A percentile compares a stretch with the other conserved stretches of the same genome.
Conservation (phyloP, 148 eudicot species). For the Persicaria maculosa region DNA sequence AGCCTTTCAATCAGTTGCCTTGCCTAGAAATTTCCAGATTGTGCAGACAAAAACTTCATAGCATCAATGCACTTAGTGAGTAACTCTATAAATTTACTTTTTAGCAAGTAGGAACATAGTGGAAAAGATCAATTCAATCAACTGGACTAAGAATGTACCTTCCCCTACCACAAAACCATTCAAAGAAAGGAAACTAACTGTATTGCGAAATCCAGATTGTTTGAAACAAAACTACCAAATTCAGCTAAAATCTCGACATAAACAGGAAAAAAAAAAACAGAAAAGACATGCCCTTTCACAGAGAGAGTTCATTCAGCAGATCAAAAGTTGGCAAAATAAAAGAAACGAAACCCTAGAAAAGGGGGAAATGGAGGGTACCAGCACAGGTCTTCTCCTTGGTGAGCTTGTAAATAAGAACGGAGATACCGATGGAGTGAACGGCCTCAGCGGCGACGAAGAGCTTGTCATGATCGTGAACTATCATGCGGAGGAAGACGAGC, state of each 20-base stretch:
- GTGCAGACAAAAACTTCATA: not conserved
- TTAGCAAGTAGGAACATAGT: not conserved
- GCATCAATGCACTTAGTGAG: not conserved
- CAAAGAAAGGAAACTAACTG: not conserved
- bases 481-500: conserved; percentile 35
- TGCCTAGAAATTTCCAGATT: not conserved
- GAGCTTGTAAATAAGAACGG: conserved; percentile 50
- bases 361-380: conserved; percentile 21
- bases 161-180: not conserved
- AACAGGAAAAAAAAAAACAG: not conserved
- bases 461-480: conserved; percentile 53
- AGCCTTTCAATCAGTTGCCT: not conserved
- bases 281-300: not conserved
- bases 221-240: not conserved
- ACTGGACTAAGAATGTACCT: not conserved
- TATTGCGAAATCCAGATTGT: not conserved
- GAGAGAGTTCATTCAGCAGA: not conserved
- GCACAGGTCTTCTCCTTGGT: conserved; percentile 56
- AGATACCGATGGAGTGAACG: conserved; percentile 57
- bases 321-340: not conserved
- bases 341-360: not conserved
- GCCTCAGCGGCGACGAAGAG: conserved; percentile 60
- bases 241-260: not conserved
- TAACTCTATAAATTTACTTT: not conserved
- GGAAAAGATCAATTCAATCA: not conserved